Evolutionary conservation across 257 asterid genomes (phyloP).

Genomic region (Dorcoceras hygrometricum): DNA sequence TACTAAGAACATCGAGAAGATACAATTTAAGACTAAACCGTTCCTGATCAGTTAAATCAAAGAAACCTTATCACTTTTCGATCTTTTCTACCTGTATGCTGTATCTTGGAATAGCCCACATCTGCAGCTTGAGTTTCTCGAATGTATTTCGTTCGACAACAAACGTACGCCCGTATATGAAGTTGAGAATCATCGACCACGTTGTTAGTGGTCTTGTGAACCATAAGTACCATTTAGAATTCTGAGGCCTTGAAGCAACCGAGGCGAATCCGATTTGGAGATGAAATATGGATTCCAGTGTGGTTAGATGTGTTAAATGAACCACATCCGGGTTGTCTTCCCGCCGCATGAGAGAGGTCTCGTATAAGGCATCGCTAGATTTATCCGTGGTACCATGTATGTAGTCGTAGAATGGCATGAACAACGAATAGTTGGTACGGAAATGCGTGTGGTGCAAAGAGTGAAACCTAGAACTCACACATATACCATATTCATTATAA

Average conservation of each 20-base stretch:
- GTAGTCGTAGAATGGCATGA: slow-evolving; percentile 66
- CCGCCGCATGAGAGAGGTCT: slow-evolving; percentile 33
- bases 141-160: slow-evolving; percentile 47
- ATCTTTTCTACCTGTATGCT: slow-evolving; percentile 36
- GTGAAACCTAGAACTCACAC: too few species aligned
- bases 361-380: slow-evolving; percentile 35
- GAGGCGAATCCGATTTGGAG: slow-evolving; percentile 56
- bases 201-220: slow-evolving; percentile 44
- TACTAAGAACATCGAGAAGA: slow-evolving; percentile 35
- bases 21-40: neutral
- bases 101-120: slow-evolving; percentile 57
- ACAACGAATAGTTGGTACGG: slow-evolving; percentile 53
- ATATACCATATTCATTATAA: too few species aligned
- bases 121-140: slow-evolving; percentile 40
- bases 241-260: slow-evolving; percentile 50
- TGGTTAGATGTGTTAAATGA: slow-evolving; percentile 56
- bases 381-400: slow-evolving; percentile 52
- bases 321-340: slow-evolving; percentile 51
- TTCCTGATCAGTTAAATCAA: neutral
- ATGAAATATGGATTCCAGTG: slow-evolving; percentile 56
- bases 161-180: slow-evolving; percentile 34
- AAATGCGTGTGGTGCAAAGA: slow-evolving; percentile 70
- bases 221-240: slow-evolving; percentile 48
- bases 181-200: slow-evolving; percentile 36
- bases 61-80: neutral